phyloP scores from a whole-genome alignment of 352 stramenopile species.

The Globisporangium nodosum region DNA sequence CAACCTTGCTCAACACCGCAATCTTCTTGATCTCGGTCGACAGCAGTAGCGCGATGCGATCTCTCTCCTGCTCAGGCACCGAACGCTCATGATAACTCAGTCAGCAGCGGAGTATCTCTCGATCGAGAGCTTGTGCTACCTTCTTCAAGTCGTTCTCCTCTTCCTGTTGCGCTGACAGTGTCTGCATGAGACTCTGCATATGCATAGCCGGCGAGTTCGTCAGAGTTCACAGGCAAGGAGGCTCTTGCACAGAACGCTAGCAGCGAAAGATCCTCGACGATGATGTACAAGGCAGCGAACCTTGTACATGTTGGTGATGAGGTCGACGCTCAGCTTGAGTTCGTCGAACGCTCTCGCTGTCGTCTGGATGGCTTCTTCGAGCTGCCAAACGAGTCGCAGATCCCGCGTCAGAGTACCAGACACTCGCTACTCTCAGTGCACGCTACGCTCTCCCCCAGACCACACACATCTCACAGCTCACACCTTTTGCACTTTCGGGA shows the following conservation, averaged over 20 bases:
- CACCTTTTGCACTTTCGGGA: slow-evolving; percentile 69
- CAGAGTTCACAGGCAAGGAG: not conserved
- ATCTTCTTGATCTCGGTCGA: slow-evolving; percentile 75
- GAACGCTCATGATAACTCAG: not conserved
- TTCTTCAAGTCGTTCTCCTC: slow-evolving; percentile 55
- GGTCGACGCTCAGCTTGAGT: slow-evolving; percentile 77
- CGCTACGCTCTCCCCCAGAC: not conserved
- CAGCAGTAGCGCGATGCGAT: slow-evolving; percentile 42
- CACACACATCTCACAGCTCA: not conserved
- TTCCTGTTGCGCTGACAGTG: slow-evolving; percentile 39
- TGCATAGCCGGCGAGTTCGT: not conserved
- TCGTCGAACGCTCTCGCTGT: slow-evolving; percentile 61
- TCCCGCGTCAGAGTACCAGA: not conserved
- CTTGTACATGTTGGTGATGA: slow-evolving; percentile 89
- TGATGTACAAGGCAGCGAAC: slow-evolving; percentile 5
- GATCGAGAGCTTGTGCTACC: slow-evolving; percentile 9
- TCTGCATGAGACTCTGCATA: slow-evolving; percentile 36
- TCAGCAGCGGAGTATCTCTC: not conserved
- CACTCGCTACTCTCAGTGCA: not conserved
- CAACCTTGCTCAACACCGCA: slow-evolving; percentile 53
- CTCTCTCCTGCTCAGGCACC: slow-evolving; percentile 31
- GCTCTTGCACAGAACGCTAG: not conserved
- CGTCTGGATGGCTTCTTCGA: slow-evolving; percentile 58
- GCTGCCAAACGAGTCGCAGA: slow-evolving; percentile 12
- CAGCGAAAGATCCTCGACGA: not conserved